Percentiles rank a stretch among this genome's conserved stretches.
phyloP scores from a whole-genome alignment of 2,329 filamentous ascomycete genomes.

The Fusarium pseudograminearum region DNA sequence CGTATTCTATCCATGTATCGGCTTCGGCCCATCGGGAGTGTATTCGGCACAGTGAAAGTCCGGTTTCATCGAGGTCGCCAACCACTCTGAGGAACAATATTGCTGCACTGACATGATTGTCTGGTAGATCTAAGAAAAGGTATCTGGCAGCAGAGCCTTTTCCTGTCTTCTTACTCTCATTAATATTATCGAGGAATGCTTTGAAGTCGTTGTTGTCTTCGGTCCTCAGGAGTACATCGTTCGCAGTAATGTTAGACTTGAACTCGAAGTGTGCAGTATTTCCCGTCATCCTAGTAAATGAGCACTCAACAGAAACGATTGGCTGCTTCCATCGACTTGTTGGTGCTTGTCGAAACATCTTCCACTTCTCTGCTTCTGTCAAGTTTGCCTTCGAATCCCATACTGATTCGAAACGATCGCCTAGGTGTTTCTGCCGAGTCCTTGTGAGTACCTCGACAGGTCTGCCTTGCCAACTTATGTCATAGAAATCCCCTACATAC shows the following conservation, averaged over 20 bases:
- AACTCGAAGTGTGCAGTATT: no score
- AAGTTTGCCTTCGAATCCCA: background rate
- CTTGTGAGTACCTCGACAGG: background rate
- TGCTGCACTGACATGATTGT: background rate
- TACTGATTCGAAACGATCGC: background rate
- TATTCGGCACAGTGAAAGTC: background rate
- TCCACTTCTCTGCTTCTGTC: background rate
- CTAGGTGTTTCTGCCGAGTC: background rate
- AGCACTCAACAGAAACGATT: background rate
- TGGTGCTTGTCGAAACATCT: background rate
- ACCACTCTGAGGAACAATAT: background rate
- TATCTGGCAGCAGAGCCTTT: no score
- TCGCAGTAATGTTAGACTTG: background rate
- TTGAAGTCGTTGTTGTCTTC: background rate
- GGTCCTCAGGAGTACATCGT: fast-evolving
- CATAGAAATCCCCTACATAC: no score
- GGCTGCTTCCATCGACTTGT: background rate
- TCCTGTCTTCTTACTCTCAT: background rate
- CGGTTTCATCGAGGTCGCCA: fast-evolving
- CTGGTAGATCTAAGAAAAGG: background rate
- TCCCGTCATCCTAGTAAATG: no score
- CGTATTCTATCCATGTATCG: background rate
- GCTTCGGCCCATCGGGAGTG: background rate
- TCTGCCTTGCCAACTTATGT: background rate
- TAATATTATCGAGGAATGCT: background rate